Percentiles rank a stretch among this genome's conserved stretches.
Evolutionary conservation across 331 rosid genomes (phyloP).

Genomic region (Ulmus americana): DNA sequence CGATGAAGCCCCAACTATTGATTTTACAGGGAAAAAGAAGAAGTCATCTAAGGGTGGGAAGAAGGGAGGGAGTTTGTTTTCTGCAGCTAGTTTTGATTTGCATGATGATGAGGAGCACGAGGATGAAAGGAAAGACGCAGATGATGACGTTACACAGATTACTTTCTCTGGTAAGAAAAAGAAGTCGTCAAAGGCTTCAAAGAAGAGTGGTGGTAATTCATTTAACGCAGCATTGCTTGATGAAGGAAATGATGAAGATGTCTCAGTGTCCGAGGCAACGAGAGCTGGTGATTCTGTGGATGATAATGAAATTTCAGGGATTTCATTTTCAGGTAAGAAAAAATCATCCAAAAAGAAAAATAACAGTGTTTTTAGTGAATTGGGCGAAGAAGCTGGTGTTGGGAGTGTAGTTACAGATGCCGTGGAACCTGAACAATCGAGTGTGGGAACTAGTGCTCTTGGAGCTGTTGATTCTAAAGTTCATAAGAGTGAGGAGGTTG

Average conservation of each 20-base stretch:
- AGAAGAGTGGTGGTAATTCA: conserved; percentile 43
- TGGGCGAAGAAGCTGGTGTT: conserved; percentile 33
- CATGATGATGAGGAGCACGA: conserved; percentile 42
- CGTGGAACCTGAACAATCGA: conserved; percentile 37
- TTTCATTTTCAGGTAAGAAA: conserved; percentile 77
- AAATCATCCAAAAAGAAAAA: conserved; percentile 78
- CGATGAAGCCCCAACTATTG: conserved; percentile 46
- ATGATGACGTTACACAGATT: conserved; percentile 49
- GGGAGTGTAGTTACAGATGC: conserved; percentile 36
- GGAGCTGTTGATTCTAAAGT: conserved; percentile 31
- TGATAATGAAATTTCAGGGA: conserved; percentile 38
- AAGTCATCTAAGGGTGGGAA: conserved; percentile 63
- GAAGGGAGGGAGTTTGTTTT: conserved; percentile 38
- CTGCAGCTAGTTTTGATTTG: conserved; percentile 40
- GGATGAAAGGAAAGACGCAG: conserved; percentile 41
- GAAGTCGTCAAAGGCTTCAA: conserved; percentile 60
- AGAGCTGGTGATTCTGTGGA: conserved; percentile 35
- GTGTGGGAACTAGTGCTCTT: conserved; percentile 26
- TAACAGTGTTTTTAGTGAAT: conserved; percentile 29
- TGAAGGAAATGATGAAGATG: conserved; percentile 38
- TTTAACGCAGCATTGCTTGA: conserved; percentile 33
- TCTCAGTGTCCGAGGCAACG: conserved; percentile 37
- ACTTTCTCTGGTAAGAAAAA: conserved; percentile 79
- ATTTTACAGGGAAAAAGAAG: conserved; percentile 70
- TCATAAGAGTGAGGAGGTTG: conserved; percentile 46